phyloP scores from a whole-genome alignment of 2,329 filamentous ascomycete species.

The Sporothrix brasiliensis region DNA sequence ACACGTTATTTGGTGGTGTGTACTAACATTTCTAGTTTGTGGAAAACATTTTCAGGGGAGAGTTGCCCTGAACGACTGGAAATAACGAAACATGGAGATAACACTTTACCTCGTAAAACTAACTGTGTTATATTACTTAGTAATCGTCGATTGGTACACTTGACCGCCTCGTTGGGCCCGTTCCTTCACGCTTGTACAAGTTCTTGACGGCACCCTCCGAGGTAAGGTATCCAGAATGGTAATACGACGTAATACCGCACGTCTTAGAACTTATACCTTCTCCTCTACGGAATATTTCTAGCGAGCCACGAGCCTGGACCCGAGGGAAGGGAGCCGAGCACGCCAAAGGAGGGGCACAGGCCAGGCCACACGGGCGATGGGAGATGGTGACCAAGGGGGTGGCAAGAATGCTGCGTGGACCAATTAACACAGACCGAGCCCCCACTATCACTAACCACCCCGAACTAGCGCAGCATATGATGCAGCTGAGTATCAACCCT shows the following conservation, averaged over 20 bases:
- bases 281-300: constrained; percentile 5
- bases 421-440: background rate
- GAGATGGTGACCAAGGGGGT: constrained; percentile 1
- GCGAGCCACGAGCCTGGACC: constrained; percentile 28
- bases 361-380: constrained; percentile 4
- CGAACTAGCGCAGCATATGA: too few relatives aligned
- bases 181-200: background rate
- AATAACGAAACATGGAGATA: too few relatives aligned
- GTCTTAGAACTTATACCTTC: too few relatives aligned
- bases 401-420: background rate
- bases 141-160: too few relatives aligned
- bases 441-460: too few relatives aligned
- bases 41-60: too few relatives aligned
- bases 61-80: background rate
- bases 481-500: too few relatives aligned
- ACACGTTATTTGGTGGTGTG: too few relatives aligned
- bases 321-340: constrained; percentile 36
- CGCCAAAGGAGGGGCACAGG: constrained; percentile 21
- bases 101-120: too few relatives aligned
- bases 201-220: background rate
- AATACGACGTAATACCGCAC: background rate
- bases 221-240: constrained; percentile 18
- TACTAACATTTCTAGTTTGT: too few relatives aligned
- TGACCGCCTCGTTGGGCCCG: background rate
- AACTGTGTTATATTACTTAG: too few relatives aligned